These are phyloP conservation scores for Tylopilus sp. DNA, from an alignment of 768 basidiomycete species.

Conservation along the genomic window DNA sequence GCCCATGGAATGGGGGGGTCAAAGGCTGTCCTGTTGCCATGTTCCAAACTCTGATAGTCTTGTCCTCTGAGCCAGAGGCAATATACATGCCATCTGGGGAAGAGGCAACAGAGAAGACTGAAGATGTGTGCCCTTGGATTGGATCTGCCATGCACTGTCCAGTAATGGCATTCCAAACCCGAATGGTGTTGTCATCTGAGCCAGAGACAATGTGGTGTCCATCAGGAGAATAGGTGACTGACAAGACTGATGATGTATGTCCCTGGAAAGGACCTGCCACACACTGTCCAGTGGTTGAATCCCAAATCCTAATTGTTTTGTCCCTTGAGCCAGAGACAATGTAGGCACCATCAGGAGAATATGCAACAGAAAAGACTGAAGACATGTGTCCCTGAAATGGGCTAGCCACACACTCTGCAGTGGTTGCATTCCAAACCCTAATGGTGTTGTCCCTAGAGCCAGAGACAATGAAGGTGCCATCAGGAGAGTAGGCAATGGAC, in stretches of 20 bases:
- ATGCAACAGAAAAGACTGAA: neutral
- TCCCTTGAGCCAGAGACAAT: too few relatives aligned
- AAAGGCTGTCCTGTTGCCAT: neutral
- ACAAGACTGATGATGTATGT: neutral
- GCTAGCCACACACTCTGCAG: neutral
- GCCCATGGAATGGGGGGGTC: neutral
- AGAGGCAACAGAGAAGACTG: neutral
- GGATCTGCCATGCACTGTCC: conserved; percentile 2
- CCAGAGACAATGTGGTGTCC: neutral
- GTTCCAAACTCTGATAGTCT: neutral
- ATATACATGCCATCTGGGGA: neutral
- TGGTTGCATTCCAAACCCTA: neutral
- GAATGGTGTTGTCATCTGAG: neutral
- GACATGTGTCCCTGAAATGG: neutral
- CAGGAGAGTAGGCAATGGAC: neutral
- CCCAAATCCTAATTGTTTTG: neutral
- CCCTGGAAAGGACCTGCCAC: neutral
- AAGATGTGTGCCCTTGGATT: neutral
- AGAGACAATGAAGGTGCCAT: neutral
- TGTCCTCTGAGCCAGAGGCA: neutral
- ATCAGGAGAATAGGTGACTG: neutral
- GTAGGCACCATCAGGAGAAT: neutral
- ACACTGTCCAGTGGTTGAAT: neutral
- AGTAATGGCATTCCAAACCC: conserved; percentile 17
- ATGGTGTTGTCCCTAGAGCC: neutral